Conservation (phyloP, 1,284 basidiomycete species). For the Neolentinus lepideus region DNA sequence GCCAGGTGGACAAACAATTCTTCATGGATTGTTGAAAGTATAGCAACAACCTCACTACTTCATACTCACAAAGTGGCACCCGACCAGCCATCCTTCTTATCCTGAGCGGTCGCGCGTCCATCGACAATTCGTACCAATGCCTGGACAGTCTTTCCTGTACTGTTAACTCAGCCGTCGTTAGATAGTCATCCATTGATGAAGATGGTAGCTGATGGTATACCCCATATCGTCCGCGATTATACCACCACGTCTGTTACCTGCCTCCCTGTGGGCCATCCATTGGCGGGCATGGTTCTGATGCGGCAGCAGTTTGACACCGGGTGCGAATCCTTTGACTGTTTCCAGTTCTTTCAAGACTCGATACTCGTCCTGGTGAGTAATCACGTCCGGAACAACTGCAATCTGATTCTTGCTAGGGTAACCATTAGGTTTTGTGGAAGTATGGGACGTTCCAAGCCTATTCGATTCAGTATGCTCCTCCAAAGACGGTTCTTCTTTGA, state of each 20-base stretch:
- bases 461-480: neutral
- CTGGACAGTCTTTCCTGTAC: constrained; percentile 91
- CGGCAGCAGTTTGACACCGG: constrained; percentile 56
- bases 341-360: neutral
- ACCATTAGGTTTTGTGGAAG: neutral
- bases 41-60: neutral
- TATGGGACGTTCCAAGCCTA: neutral
- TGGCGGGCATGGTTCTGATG: constrained; percentile 81
- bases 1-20: constrained; percentile 78
- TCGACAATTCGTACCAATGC: constrained; percentile 80
- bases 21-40: constrained; percentile 20
- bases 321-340: neutral
- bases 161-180: constrained; percentile 19
- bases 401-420: neutral
- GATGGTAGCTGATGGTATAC: constrained; percentile 23
- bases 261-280: constrained; percentile 88
- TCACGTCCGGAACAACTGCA: neutral
- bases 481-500: neutral
- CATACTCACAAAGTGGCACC: constrained; percentile 64
- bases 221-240: constrained; percentile 94
- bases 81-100: constrained; percentile 67
- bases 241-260: constrained; percentile 73
- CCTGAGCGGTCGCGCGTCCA: constrained; percentile 59
- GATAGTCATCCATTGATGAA: neutral
- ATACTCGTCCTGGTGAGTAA: neutral